phyloP scores from a whole-genome alignment of 495 filamentous ascomycete species.

The Tuber borchii region DNA sequence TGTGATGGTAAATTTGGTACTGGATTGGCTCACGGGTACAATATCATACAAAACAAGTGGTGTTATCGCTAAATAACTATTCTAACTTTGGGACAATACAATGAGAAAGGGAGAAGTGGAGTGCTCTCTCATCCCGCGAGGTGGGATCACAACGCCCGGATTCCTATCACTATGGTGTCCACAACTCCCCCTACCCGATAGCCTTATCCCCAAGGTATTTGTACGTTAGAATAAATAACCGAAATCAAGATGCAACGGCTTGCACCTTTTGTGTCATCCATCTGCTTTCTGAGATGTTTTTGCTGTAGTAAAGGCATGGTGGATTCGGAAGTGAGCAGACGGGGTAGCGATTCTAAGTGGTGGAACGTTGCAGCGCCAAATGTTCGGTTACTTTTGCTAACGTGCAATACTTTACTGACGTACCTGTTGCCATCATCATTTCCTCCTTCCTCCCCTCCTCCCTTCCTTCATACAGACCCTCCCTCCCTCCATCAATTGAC shows the following conservation, averaged over 20 bases:
- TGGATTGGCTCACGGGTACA: neutral
- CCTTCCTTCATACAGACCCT: neutral
- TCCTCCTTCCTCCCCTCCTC: neutral
- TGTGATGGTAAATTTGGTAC: neutral
- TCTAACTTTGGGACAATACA: neutral
- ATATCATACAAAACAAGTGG: neutral
- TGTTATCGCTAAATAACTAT: neutral
- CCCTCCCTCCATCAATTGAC: neutral
- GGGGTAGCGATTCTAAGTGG: too few relatives aligned
- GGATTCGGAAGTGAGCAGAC: too few relatives aligned
- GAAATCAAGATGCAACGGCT: too few relatives aligned
- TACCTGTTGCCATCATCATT: slow-evolving; percentile 3
- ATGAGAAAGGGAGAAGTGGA: neutral
- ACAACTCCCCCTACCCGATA: neutral
- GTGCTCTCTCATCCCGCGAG: neutral
- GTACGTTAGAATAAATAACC: too few relatives aligned
- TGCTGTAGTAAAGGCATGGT: too few relatives aligned
- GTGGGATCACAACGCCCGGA: neutral
- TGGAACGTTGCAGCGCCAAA: too few relatives aligned
- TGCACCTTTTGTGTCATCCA: too few relatives aligned
- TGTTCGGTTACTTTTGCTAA: too few relatives aligned
- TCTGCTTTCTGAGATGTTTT: too few relatives aligned
- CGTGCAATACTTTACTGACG: neutral
- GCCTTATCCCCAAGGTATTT: neutral
- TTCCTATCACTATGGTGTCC: neutral